These are phyloP conservation scores for Globisporangium rhizosaccharum DNA, from an alignment of 352 stramenopile species.

Conservation along the genomic window DNA sequence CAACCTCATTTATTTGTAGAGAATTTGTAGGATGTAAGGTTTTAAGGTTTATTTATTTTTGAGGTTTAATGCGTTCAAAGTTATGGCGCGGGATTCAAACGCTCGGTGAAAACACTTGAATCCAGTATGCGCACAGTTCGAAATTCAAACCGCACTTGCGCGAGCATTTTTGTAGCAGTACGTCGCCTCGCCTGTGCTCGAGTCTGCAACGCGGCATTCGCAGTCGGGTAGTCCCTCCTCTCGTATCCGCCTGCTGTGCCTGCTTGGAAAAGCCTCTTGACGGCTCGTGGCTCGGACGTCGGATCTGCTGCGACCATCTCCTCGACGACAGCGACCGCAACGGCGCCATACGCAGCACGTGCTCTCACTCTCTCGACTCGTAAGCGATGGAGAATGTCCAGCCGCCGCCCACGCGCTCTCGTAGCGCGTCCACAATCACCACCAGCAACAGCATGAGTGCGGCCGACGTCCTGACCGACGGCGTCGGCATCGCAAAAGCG, in stretches of 20 bases:
- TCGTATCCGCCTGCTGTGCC: background rate
- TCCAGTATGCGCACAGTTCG: slow-evolving; percentile 22
- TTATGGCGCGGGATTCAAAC: slow-evolving; percentile 10
- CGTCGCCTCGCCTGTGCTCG: slow-evolving; percentile 17
- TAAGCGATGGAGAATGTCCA: slow-evolving; percentile 15
- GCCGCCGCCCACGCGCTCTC: slow-evolving; percentile 4
- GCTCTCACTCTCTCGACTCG: slow-evolving; percentile 10
- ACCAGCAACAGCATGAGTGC: no score
- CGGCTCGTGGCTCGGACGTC: no score
- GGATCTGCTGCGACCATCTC: background rate
- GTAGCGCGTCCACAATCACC: background rate
- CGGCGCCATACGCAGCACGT: background rate
- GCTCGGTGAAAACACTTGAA: slow-evolving; percentile 18
- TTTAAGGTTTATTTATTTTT: background rate
- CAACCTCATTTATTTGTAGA: background rate
- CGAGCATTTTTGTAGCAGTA: background rate
- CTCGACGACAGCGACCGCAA: background rate
- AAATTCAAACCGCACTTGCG: slow-evolving; percentile 23
- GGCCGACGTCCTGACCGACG: background rate
- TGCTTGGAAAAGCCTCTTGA: slow-evolving; percentile 6
- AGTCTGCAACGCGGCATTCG: no score
- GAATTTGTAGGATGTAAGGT: background rate
- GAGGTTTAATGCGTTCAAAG: background rate
- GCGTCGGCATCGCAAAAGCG: slow-evolving; percentile 11
- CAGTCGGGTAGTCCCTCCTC: no score